Evolutionary conservation across 2,329 filamentous ascomycete species (phyloP).

Genomic region (Byssothecium circinans): DNA sequence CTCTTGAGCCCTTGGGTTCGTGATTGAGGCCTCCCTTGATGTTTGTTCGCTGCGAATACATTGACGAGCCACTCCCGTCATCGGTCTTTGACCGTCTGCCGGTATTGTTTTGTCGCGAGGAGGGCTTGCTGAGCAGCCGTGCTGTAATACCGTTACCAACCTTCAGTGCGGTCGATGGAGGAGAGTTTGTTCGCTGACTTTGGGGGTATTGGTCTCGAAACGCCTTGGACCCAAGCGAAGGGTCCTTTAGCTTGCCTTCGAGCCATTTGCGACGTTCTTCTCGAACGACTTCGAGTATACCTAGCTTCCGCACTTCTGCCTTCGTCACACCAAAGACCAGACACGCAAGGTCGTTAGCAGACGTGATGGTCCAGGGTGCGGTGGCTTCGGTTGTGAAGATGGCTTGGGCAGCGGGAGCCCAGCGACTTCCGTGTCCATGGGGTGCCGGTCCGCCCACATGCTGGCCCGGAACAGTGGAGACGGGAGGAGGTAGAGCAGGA

Average conservation of each 20-base stretch:
- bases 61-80: conserved; percentile 57
- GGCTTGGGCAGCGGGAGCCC: conserved; percentile 87
- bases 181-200: conserved; percentile 41
- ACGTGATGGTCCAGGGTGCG: conserved; percentile 91
- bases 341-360: conserved; percentile 94
- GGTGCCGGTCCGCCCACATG: conserved; percentile 48
- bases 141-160: conserved; percentile 86
- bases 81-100: conserved; percentile 66
- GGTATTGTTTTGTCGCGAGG: conserved; percentile 57
- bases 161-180: conserved; percentile 51
- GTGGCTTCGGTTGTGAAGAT: conserved; percentile 95
- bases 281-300: conserved; percentile 92
- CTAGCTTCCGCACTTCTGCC: conserved; percentile 89
- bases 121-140: conserved; percentile 80
- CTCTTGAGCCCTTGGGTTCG: conserved; percentile 74
- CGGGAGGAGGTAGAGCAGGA: conserved; percentile 31
- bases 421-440: conserved; percentile 89
- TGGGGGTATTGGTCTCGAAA: conserved; percentile 29
- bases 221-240: conserved; percentile 53
- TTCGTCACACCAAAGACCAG: conserved; percentile 99
- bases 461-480: conserved; percentile 37
- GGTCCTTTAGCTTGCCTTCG: conserved; percentile 75
- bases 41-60: conserved; percentile 46
- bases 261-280: conserved; percentile 88
- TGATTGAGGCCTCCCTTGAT: conserved; percentile 66